Evolutionary conservation across 805 yeast species (phyloP).

Genomic region (Yarrowia sp.): DNA sequence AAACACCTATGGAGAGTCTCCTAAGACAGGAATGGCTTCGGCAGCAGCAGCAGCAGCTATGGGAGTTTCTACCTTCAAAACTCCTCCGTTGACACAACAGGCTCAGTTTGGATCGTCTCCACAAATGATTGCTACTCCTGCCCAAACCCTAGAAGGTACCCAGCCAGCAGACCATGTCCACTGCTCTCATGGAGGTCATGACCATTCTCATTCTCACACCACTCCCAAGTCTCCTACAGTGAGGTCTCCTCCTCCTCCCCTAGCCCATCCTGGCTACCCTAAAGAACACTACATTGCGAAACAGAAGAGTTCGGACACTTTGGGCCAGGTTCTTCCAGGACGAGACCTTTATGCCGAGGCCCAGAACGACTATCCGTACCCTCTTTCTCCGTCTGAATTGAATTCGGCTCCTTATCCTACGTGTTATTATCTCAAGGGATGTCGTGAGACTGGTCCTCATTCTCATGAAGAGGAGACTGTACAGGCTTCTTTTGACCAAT

Average conservation of each 20-base stretch:
- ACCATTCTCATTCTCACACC: neutral
- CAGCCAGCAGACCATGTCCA: slow-evolving; percentile 1
- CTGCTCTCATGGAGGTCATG: neutral
- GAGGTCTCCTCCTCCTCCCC: neutral
- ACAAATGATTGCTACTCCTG: neutral
- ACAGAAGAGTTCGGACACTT: neutral
- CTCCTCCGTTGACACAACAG: neutral
- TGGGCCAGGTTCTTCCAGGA: neutral
- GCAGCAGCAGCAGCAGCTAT: neutral
- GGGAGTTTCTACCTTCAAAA: neutral
- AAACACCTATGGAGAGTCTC: neutral
- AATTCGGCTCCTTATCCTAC: neutral
- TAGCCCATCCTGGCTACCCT: slow-evolving; percentile 3
- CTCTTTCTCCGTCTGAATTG: neutral
- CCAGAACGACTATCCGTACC: neutral
- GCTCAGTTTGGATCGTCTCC: neutral
- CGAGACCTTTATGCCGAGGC: neutral
- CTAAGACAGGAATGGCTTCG: neutral
- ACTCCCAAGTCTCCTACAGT: neutral
- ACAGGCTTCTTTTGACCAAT: neutral
- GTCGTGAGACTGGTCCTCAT: neutral
- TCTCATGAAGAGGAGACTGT: neutral
- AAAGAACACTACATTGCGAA: neutral
- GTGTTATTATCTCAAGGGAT: neutral
- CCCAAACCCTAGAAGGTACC: neutral